phyloP scores from a whole-genome alignment of 148 eudicot species.

The Heliosperma pusillum region DNA sequence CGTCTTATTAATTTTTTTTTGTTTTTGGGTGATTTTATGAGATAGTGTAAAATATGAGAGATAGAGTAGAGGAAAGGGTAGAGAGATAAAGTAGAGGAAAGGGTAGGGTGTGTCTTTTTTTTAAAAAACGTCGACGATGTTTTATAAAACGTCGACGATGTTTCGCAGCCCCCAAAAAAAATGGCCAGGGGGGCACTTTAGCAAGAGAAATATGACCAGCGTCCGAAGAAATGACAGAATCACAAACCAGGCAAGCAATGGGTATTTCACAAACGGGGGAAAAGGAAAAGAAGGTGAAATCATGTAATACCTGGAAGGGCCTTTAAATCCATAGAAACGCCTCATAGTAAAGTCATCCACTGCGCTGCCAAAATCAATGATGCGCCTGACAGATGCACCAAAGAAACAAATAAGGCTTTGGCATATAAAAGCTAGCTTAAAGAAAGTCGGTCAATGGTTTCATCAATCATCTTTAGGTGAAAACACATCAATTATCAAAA shows the following conservation, averaged over 20 bases:
- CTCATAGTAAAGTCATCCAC: constrained; percentile 71
- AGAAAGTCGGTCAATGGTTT: neutral
- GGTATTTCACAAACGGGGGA: neutral
- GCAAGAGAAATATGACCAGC: no score
- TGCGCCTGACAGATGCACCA: constrained; percentile 57
- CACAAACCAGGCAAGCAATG: neutral
- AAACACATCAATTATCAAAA: neutral
- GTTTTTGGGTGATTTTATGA: no score
- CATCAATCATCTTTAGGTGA: constrained; percentile 10
- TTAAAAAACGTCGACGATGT: no score
- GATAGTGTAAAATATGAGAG: no score
- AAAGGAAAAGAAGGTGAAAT: neutral
- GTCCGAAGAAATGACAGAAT: neutral
- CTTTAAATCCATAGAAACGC: constrained; percentile 69
- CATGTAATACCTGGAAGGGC: constrained; percentile 78
- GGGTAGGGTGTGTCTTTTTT: no score
- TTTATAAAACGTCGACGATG: no score
- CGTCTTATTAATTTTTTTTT: no score
- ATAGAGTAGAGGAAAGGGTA: no score
- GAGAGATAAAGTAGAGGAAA: no score
- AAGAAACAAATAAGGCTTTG: neutral
- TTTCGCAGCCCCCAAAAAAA: no score
- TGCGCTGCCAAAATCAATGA: constrained; percentile 97
- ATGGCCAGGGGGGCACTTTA: no score
- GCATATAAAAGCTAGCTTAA: neutral